These are phyloP conservation scores for Phytophthora hibernalis DNA, from an alignment of 352 stramenopile genomes.

Conservation along the genomic window DNA sequence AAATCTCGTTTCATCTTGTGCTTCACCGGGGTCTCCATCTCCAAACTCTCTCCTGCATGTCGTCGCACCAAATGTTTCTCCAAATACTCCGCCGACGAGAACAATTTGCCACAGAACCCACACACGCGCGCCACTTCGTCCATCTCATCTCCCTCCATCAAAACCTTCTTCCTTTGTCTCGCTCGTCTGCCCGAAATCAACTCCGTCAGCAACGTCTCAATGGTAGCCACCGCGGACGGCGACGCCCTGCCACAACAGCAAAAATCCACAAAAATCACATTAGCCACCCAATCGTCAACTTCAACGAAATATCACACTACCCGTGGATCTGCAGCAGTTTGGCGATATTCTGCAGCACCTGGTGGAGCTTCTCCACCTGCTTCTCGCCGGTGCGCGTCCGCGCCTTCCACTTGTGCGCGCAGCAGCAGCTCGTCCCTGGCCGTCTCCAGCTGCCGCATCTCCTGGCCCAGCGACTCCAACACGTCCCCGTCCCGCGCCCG, in stretches of 20 bases:
- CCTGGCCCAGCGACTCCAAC: constrained; percentile 57
- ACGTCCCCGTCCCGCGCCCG: constrained; percentile 57
- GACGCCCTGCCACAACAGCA: constrained; percentile 46
- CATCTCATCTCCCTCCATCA: constrained; percentile 18
- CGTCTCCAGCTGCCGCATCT: constrained; percentile 50
- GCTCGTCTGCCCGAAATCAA: constrained; percentile 43
- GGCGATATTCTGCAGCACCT: constrained; percentile 77
- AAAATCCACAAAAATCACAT: constrained; percentile 8
- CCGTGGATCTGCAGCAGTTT: constrained; percentile 77
- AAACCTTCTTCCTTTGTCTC: constrained; percentile 18
- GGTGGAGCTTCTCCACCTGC: constrained; percentile 80
- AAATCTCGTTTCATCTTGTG: constrained; percentile 10
- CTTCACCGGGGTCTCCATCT: constrained; percentile 22
- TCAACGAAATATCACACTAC: constrained; percentile 30
- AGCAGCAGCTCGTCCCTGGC: constrained; percentile 51
- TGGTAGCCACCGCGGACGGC: constrained; percentile 59
- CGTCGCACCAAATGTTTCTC: constrained; percentile 67
- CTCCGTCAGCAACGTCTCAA: constrained; percentile 61
- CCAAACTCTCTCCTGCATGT: constrained; percentile 43
- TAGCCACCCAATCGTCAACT: not conserved
- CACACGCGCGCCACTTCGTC: constrained; percentile 51
- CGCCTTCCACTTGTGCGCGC: constrained; percentile 64
- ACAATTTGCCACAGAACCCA: constrained; percentile 72
- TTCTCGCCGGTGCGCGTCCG: constrained; percentile 51
- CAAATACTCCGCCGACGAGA: constrained; percentile 66